Percentiles rank a stretch among this genome's conserved stretches.
These are phyloP conservation scores for Fusarium sp. DNA, from an alignment of 2,329 filamentous ascomycete genomes.

Conservation along the genomic window DNA sequence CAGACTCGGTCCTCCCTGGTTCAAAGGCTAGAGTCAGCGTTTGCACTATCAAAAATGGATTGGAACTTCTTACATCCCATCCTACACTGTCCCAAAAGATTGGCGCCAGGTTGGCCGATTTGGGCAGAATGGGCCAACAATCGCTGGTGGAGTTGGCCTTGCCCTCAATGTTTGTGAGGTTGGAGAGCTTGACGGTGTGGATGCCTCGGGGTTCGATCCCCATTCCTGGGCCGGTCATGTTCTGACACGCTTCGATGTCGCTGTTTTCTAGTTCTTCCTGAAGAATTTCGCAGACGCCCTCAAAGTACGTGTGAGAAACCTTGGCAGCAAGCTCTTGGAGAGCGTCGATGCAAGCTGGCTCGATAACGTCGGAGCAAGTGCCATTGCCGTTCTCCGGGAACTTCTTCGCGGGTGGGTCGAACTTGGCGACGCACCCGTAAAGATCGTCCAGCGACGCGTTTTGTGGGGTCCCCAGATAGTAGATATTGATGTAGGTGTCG, in stretches of 20 bases:
- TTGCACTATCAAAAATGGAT: not conserved
- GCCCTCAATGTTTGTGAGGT: constrained; percentile 11
- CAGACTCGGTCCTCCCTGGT: not conserved
- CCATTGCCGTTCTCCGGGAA: constrained; percentile 8
- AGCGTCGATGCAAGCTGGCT: not conserved
- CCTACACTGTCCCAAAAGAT: not conserved
- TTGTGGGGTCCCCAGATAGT: constrained; percentile 7
- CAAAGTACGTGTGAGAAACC: not conserved
- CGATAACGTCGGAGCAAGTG: constrained; percentile 12
- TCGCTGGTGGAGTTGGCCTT: constrained; percentile 3
- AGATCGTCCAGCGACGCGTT: constrained; percentile 1
- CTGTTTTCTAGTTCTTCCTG: not conserved
- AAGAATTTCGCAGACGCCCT: not conserved
- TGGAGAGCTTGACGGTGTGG: not conserved
- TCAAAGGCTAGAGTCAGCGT: not conserved
- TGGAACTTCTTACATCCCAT: constrained; percentile 4
- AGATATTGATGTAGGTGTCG: not conserved
- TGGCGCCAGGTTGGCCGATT: constrained; percentile 10
- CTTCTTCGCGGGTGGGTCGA: not conserved
- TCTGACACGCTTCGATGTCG: not conserved
- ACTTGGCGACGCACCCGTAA: constrained; percentile 3
- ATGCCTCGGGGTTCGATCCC: not conserved
- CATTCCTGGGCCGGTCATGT: not conserved
- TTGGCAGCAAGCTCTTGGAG: not conserved
- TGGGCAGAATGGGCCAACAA: constrained; percentile 9